Conservation (phyloP, 106 monocot species). For the Platanthera guangdongensis region DNA sequence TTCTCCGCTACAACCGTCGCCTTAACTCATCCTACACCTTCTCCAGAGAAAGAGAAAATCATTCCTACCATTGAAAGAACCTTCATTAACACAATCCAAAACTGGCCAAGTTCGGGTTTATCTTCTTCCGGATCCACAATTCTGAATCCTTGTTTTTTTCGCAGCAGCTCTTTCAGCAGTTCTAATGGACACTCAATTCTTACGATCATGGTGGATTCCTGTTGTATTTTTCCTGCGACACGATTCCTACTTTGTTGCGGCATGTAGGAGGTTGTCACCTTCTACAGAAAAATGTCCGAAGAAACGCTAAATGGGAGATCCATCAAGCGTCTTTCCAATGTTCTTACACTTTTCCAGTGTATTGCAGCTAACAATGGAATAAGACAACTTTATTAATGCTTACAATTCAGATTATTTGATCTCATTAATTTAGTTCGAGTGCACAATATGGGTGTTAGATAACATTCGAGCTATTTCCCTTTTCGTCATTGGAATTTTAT, state of each 20-base stretch:
- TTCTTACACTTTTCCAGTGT: slow-evolving; percentile 47
- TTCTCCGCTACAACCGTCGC: too few relatives aligned
- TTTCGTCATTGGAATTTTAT: slow-evolving; percentile 53
- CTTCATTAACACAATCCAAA: too few relatives aligned
- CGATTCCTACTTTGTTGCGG: slow-evolving; percentile 39
- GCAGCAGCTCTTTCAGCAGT: too few relatives aligned
- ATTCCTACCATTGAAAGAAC: too few relatives aligned
- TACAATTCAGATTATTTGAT: slow-evolving; percentile 35
- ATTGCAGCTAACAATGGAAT: slow-evolving; percentile 45
- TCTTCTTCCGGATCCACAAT: too few relatives aligned
- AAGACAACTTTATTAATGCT: slow-evolving; percentile 34
- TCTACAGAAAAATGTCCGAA: slow-evolving; percentile 26
- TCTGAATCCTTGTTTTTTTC: too few relatives aligned
- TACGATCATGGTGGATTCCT: slow-evolving; percentile 34
- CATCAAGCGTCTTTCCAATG: slow-evolving; percentile 48
- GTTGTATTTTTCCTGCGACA: slow-evolving; percentile 37
- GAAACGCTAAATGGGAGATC: slow-evolving; percentile 18
- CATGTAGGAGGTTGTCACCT: slow-evolving; percentile 35
- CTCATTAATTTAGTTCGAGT: slow-evolving; percentile 30
- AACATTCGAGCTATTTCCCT: slow-evolving; percentile 34
- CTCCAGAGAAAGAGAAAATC: too few relatives aligned
- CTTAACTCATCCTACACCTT: too few relatives aligned
- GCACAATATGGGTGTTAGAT: slow-evolving; percentile 24
- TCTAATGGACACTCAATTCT: too few relatives aligned
- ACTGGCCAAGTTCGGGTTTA: too few relatives aligned